Evolutionary conservation across 768 basidiomycete genomes (phyloP), one percentile per base, ranked within the genome.

Genomic region (Agaricus subrufescens): DNA sequence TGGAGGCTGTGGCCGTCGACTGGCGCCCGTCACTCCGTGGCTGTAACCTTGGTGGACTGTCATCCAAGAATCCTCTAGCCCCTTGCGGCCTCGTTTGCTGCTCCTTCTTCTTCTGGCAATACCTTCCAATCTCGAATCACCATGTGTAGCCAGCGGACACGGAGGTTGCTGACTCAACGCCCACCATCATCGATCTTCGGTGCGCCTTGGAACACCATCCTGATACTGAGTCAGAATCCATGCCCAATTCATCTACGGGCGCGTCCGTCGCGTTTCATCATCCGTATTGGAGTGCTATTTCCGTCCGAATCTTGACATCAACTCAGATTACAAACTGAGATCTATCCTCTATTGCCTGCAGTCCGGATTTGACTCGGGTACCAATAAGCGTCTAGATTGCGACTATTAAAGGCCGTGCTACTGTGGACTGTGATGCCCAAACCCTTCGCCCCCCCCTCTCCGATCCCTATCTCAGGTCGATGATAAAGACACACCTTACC

Each of bases 401-500:
- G 44, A 48, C 50, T 61, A 61, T 61, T 50, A 57, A 60, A 49
- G 58, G 29, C 58, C 23, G 40, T 52, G 29, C 34, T 30, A 26
- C 31, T 44, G 14, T 34, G 30, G 30, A 15, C 19, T 54, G 50
- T 30, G 34, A 53, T 46, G 59, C 57, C 58, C 54, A 50, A 55
- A 50, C 60, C 59, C 55, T 44, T 55, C 60, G 58, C 62, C 56
- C 53, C 55, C 53, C 55, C 63, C 50, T 54, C 58, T 58, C 44
- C 52, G 34, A 34, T 34, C 7, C 34, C 7, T 8, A 34, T 44
- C 50, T 49, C 54, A 65, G 66, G 64, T 51, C 59, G 60, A 77
- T 76, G 75, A 46, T 69, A 56, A 71, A 69, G 40, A 80, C 84
- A 34, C 88, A 89, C 67, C 80, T 90, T 26, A 79, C 84, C 34